Conservation (phyloP, 2,329 filamentous ascomycete genomes). For the Ophiostoma piceae region DNA sequence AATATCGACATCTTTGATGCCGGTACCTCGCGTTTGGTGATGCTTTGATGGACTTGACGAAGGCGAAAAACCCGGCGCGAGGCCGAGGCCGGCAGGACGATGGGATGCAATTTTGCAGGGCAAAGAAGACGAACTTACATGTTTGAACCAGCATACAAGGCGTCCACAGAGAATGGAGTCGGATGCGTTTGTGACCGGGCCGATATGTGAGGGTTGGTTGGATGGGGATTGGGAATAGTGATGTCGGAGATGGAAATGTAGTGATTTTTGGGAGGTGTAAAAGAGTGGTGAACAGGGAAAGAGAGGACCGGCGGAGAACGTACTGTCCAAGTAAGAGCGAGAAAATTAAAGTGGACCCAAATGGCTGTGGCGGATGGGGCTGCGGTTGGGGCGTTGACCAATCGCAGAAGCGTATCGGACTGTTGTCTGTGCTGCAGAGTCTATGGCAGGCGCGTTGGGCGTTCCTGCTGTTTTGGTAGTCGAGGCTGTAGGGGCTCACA, state of each 20-base stretch:
- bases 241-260: constrained; percentile 23
- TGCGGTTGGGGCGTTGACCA: constrained; percentile 6
- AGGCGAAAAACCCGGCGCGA: constrained; percentile 2
- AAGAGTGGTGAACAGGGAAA: constrained; percentile 24
- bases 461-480: not conserved
- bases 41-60: constrained; percentile 23
- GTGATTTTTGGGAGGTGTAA: constrained; percentile 25
- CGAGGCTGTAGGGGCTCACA: not conserved
- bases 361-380: constrained; percentile 14
- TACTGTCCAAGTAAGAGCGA: constrained; percentile 18
- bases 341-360: constrained; percentile 16
- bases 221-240: constrained; percentile 18
- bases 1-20: constrained; percentile 22
- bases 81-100: not conserved
- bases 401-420: not conserved
- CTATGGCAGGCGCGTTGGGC: not conserved
- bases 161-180: not conserved
- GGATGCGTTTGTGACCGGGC: constrained; percentile 12
- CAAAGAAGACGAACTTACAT: constrained; percentile 14
- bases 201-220: constrained; percentile 15
- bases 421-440: not conserved
- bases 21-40: constrained; percentile 23
- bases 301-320: constrained; percentile 23
- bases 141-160: constrained; percentile 10
- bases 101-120: not conserved